Percentiles rank a stretch among this genome's conserved stretches.
Conservation (phyloP, 2,329 filamentous ascomycete species). For the Ceratocystis papillata region DNA sequence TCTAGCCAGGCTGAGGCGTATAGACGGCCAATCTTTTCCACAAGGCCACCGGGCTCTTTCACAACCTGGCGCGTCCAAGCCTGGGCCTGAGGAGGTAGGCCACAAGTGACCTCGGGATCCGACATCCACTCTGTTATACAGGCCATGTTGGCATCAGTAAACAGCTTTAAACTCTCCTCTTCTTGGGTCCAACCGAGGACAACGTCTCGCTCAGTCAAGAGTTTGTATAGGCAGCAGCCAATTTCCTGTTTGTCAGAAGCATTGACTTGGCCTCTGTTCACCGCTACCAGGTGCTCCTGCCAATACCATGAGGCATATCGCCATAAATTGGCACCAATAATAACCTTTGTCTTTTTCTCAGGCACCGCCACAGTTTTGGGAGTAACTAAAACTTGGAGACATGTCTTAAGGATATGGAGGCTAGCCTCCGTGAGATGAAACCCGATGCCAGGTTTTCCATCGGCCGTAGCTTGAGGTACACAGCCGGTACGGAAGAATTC, state of each 20-base stretch:
- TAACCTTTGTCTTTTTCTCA: neutral
- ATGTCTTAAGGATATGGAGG: conserved; percentile 33
- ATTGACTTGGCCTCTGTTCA: conserved; percentile 30
- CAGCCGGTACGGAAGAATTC: conserved; percentile 22
- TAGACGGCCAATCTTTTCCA: conserved; percentile 33
- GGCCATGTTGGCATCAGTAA: conserved; percentile 34
- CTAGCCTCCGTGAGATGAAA: conserved; percentile 32
- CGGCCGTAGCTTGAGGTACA: conserved; percentile 14
- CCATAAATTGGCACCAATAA: conserved; percentile 23
- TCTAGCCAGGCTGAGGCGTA: conserved; percentile 35
- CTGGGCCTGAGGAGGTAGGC: conserved; percentile 29
- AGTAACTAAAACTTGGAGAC: conserved; percentile 35
- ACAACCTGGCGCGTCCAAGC: conserved; percentile 30
- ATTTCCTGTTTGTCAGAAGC: conserved; percentile 31
- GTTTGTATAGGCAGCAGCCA: conserved; percentile 31
- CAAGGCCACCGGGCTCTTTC: conserved; percentile 29
- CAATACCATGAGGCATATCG: conserved; percentile 39
- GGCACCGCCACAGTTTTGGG: conserved; percentile 17
- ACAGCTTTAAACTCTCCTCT: conserved; percentile 36
- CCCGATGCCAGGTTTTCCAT: conserved; percentile 28
- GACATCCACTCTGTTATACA: conserved; percentile 33
- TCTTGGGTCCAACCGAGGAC: conserved; percentile 36
- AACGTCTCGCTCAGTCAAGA: conserved; percentile 33
- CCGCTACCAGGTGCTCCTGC: conserved; percentile 35
- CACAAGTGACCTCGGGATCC: conserved; percentile 30